Percentiles rank a stretch among this genome's conserved stretches.
phyloP scores from a whole-genome alignment of 306 rosid species.

The Vigna mungo region DNA sequence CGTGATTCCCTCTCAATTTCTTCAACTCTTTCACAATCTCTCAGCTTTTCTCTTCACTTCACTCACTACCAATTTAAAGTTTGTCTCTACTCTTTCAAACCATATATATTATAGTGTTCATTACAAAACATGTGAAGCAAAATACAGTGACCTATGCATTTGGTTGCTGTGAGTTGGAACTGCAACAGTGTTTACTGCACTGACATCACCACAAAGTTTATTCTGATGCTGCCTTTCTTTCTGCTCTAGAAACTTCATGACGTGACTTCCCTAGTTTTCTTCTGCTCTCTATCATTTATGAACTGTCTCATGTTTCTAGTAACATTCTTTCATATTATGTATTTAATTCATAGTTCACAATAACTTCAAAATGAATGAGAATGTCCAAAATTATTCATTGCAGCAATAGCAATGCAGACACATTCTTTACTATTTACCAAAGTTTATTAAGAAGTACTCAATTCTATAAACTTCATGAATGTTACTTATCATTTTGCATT shows the following conservation, averaged over 20 bases:
- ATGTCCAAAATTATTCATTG: background rate
- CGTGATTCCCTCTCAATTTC: slow-evolving; percentile 58
- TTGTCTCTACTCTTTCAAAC: slow-evolving; percentile 42
- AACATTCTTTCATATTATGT: slow-evolving; percentile 5
- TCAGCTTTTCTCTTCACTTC: slow-evolving; percentile 21
- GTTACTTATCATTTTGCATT: too few species aligned
- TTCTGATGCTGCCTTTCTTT: slow-evolving; percentile 23
- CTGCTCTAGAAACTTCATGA: slow-evolving; percentile 19
- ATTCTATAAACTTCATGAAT: too few species aligned
- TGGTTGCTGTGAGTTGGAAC: slow-evolving; percentile 18
- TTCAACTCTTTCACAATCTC: slow-evolving; percentile 22
- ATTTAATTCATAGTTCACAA: background rate
- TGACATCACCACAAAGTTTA: slow-evolving; percentile 20
- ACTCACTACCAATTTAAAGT: slow-evolving; percentile 23
- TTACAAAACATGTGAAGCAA: too few species aligned
- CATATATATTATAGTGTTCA: background rate
- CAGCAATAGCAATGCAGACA: too few species aligned
- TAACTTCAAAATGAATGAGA: background rate
- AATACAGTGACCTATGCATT: background rate
- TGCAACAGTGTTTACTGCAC: slow-evolving; percentile 34
- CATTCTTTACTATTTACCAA: too few species aligned
- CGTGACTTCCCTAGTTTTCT: slow-evolving; percentile 24
- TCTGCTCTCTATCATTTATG: background rate
- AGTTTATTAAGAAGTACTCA: too few species aligned
- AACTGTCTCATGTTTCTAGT: background rate